Evolutionary conservation across 106 monocot species (phyloP).

Genomic region (Apostasia ramifera): DNA sequence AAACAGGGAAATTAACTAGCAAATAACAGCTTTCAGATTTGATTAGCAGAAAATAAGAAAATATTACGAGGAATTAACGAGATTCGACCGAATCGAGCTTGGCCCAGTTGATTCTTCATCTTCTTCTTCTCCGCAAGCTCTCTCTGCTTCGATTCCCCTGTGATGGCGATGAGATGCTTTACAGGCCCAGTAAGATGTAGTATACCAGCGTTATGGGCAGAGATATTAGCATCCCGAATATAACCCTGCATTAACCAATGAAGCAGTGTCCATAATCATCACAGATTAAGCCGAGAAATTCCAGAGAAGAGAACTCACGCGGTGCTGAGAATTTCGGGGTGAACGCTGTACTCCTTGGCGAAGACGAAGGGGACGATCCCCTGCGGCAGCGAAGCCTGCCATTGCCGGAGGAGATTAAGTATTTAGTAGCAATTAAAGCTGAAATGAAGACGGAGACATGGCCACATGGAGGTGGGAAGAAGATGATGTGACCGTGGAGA

Average conservation of each 20-base stretch:
- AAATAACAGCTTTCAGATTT: not conserved
- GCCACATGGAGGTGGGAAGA: not conserved
- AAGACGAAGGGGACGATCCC: conserved; percentile 67
- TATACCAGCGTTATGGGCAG: conserved; percentile 14
- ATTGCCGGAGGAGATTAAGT: not conserved
- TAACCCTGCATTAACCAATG: conserved; percentile 7
- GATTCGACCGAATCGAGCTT: not conserved
- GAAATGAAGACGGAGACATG: not conserved
- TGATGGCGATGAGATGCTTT: not conserved
- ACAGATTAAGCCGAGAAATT: no score
- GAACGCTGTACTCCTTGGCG: conserved; percentile 63
- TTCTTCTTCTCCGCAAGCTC: not conserved
- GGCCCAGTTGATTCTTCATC: not conserved
- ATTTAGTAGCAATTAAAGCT: not conserved
- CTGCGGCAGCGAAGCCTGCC: conserved; percentile 51
- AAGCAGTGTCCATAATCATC: not conserved
- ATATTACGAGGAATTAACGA: not conserved
- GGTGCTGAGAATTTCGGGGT: conserved; percentile 60
- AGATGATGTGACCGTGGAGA: not conserved
- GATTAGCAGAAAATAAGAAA: not conserved
- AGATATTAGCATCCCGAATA: conserved; percentile 13
- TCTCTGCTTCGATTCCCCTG: not conserved
- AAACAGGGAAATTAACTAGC: no score
- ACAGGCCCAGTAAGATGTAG: conserved; percentile 11
- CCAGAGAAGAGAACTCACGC: conserved; percentile 20